A percentile compares a stretch with the other conserved stretches of the same genome.
Conservation (phyloP, 2,329 filamentous ascomycete genomes). For the Sphaerulina populicola region DNA sequence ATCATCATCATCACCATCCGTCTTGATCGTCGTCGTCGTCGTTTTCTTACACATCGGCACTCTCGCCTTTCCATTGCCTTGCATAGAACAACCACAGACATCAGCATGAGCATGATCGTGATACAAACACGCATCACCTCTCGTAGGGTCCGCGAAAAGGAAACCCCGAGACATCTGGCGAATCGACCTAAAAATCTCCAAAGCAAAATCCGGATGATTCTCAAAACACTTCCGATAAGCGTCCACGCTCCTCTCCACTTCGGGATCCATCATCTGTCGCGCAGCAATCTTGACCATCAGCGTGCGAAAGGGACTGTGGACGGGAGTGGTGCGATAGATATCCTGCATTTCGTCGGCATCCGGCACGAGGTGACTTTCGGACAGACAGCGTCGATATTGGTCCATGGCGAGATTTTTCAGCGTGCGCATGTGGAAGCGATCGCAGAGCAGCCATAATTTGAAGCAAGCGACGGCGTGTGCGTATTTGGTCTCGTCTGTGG, state of each 20-base stretch:
- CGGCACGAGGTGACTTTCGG: conserved; percentile 45
- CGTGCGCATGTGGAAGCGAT: conserved; percentile 44
- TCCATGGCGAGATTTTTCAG: conserved; percentile 49
- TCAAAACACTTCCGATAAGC: conserved; percentile 46
- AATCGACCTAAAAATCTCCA: conserved; percentile 48
- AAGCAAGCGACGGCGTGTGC: conserved; percentile 48
- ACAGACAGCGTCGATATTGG: conserved; percentile 45
- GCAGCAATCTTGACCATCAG: conserved; percentile 49
- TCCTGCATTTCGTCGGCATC: conserved; percentile 49
- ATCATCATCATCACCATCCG: neutral
- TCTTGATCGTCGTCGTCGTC: too few relatives aligned
- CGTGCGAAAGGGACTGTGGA: conserved; percentile 42
- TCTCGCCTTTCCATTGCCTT: conserved; percentile 18
- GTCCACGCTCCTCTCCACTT: conserved; percentile 42
- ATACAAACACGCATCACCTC: conserved; percentile 40
- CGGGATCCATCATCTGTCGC: conserved; percentile 50
- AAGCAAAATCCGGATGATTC: conserved; percentile 44
- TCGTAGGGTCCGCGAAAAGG: conserved; percentile 47
- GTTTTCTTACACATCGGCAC: neutral
- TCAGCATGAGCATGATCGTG: conserved; percentile 46
- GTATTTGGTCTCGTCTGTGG: conserved; percentile 43
- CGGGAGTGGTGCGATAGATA: conserved; percentile 43
- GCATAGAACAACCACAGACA: conserved; percentile 14
- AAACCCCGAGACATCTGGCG: conserved; percentile 43
- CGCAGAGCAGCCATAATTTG: conserved; percentile 47